Conservation (phyloP, 345 rosid species). For the Populus tremula region DNA sequence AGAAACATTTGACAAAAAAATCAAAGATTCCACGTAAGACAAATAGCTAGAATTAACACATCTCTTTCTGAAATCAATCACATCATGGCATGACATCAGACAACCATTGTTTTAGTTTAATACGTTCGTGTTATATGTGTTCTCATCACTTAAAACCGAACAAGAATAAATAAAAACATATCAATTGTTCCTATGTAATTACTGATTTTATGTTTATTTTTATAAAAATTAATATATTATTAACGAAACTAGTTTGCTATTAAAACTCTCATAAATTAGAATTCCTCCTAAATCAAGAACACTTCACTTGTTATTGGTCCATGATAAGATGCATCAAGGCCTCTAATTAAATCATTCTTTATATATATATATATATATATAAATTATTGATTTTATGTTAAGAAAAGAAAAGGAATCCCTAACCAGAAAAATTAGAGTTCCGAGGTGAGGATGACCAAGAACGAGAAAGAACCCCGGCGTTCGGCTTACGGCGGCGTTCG, state of each 20-base stretch:
- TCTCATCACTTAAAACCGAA: no score
- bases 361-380: no score
- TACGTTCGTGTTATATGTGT: no score
- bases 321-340: no score
- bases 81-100: background rate
- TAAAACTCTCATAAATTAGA: no score
- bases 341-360: no score
- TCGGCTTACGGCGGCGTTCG: conserved; percentile 48
- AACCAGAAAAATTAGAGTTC: conserved; percentile 63
- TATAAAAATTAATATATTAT: background rate
- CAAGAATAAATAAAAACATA: background rate
- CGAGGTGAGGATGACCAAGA: conserved; percentile 47
- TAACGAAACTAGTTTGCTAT: no score
- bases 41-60: background rate
- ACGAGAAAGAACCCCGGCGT: conserved; percentile 29
- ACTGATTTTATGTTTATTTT: background rate
- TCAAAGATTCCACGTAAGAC: background rate
- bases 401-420: background rate
- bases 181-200: background rate
- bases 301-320: no score
- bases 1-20: background rate
- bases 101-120: no score
- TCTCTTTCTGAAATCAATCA: background rate
- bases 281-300: no score
- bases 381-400: background rate